Conservation (phyloP, 73 alveolate species). For the Paramecium bursaria region DNA sequence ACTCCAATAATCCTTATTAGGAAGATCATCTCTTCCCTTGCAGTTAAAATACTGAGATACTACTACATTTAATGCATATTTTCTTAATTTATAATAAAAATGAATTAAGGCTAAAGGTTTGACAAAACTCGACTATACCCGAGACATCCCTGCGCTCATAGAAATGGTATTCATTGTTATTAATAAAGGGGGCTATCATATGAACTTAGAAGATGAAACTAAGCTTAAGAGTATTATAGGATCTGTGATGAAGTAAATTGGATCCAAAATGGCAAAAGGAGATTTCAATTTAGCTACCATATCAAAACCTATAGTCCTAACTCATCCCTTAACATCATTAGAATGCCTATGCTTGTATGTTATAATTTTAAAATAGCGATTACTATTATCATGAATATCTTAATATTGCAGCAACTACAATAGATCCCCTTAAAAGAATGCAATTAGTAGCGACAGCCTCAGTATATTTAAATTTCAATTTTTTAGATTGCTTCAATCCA, state of each 20-base stretch:
- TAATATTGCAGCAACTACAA: constrained; percentile 34
- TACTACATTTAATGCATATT: not conserved
- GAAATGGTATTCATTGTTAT: not conserved
- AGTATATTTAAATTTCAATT: no score
- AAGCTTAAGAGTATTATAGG: constrained; percentile 16
- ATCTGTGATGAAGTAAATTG: constrained; percentile 25
- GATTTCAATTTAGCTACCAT: constrained; percentile 62
- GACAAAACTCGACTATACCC: constrained; percentile 28
- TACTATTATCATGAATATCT: constrained; percentile 3
- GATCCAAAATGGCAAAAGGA: constrained; percentile 49
- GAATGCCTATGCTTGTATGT: constrained; percentile 32
- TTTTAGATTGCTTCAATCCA: constrained; percentile 28
- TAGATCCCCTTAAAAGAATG: constrained; percentile 52
- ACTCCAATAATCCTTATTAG: constrained; percentile 7
- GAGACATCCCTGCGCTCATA: constrained; percentile 42
- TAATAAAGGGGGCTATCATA: constrained; percentile 51
- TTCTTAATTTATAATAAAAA: not conserved
- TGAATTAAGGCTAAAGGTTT: constrained; percentile 35
- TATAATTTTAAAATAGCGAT: constrained; percentile 4
- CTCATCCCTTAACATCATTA: constrained; percentile 7
- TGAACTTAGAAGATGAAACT: constrained; percentile 58
- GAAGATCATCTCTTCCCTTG: constrained; percentile 8
- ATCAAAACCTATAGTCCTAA: constrained; percentile 31
- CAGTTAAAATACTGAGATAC: not conserved
- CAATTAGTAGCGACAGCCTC: constrained; percentile 9